These are phyloP conservation scores for Dendrocalamus latiflorus DNA, from an alignment of 202 grass and related monocot species.

Conservation along the genomic window DNA sequence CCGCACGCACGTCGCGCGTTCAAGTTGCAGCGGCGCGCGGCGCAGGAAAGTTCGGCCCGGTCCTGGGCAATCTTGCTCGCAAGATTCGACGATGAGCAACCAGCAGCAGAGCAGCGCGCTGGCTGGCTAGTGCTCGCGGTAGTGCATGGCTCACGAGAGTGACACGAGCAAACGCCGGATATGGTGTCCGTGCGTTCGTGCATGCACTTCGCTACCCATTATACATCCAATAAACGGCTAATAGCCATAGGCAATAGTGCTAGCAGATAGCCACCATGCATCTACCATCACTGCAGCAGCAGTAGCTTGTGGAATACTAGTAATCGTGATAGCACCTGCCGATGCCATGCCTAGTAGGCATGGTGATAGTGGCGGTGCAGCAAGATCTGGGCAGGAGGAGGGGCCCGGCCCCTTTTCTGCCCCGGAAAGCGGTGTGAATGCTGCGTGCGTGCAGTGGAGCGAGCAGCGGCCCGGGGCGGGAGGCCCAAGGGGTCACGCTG, in stretches of 20 bases:
- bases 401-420: not conserved
- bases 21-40: too few relatives aligned
- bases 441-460: constrained; percentile 37
- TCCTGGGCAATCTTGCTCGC: too few relatives aligned
- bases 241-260: constrained; percentile 7
- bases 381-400: constrained; percentile 13
- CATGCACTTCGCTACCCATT: constrained; percentile 8
- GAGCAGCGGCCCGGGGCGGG: too few relatives aligned
- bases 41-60: too few relatives aligned
- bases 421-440: constrained; percentile 31
- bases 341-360: not conserved
- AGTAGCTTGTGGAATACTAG: constrained; percentile 10
- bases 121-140: too few relatives aligned
- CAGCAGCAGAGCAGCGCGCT: too few relatives aligned
- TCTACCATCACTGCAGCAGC: not conserved
- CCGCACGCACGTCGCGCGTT: too few relatives aligned
- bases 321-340: constrained; percentile 28
- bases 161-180: too few relatives aligned
- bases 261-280: constrained; percentile 4
- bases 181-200: not conserved
- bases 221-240: constrained; percentile 28
- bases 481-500: too few relatives aligned
- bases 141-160: too few relatives aligned
- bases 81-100: too few relatives aligned
- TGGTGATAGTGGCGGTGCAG: constrained; percentile 33